phyloP scores from a whole-genome alignment of 202 grass and related monocot species.

The Zizania palustris region DNA sequence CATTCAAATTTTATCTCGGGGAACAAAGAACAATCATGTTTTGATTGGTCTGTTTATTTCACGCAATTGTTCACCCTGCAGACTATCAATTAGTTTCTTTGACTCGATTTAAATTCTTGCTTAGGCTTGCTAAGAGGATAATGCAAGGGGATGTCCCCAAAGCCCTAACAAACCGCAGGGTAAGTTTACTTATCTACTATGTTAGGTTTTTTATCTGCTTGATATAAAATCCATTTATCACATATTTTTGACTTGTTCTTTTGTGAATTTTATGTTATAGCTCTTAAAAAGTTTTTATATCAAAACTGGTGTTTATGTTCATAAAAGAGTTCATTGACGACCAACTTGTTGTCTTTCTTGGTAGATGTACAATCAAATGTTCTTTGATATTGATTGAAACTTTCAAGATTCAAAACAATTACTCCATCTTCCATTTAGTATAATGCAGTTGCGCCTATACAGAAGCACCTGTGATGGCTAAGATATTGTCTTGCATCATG shows the following conservation, averaged over 20 bases:
- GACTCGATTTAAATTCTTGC: constrained; percentile 43
- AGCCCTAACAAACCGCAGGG: constrained; percentile 84
- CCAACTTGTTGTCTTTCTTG: too few relatives aligned
- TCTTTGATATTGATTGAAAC: too few relatives aligned
- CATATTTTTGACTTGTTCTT: not conserved
- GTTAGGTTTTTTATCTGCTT: not conserved
- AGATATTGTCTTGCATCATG: too few relatives aligned
- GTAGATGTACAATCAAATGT: too few relatives aligned
- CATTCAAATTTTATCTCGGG: constrained; percentile 96
- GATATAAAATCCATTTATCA: not conserved
- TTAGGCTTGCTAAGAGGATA: constrained; percentile 96
- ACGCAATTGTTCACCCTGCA: constrained; percentile 6
- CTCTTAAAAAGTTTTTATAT: not conserved
- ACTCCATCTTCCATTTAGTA: too few relatives aligned
- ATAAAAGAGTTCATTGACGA: too few relatives aligned
- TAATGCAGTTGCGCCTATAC: too few relatives aligned
- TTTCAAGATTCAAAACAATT: too few relatives aligned
- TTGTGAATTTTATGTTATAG: not conserved
- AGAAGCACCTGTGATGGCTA: too few relatives aligned
- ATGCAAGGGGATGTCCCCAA: constrained; percentile 96
- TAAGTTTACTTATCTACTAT: constrained; percentile 42
- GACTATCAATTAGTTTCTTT: constrained; percentile 15
- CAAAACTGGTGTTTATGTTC: not conserved
- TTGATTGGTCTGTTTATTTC: constrained; percentile 65
- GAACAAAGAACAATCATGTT: constrained; percentile 97